Evolutionary conservation across 2,329 filamentous ascomycete species (phyloP).

Genomic region (Diaporthe capsici): DNA sequence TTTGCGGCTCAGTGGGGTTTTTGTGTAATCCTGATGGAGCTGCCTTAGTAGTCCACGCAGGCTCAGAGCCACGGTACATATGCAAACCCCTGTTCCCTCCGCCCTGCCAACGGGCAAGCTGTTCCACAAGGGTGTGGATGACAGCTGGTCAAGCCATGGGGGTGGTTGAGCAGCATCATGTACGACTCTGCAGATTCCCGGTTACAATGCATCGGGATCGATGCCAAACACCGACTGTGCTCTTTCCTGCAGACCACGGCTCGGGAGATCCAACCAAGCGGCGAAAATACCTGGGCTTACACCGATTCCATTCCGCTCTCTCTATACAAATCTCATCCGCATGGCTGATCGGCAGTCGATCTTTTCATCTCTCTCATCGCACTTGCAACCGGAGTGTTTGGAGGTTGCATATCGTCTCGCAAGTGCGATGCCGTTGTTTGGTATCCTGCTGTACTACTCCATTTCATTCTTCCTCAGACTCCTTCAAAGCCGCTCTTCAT

Average conservation of each 20-base stretch:
- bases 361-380: not conserved
- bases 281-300: not conserved
- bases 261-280: not conserved
- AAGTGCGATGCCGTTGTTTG: not conserved
- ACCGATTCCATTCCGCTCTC: not conserved
- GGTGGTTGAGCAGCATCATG: not conserved
- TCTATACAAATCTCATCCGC: not conserved
- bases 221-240: not conserved
- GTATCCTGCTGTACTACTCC: not conserved
- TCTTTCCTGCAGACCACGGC: not conserved
- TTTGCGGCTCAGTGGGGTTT: not conserved
- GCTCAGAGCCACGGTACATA: not conserved
- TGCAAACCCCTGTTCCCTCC: not conserved
- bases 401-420: not conserved
- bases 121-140: not conserved
- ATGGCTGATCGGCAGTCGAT: not conserved
- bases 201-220: not conserved
- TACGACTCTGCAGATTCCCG: not conserved
- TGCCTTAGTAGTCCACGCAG: not conserved
- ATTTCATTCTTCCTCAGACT: not conserved
- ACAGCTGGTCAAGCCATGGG: slow-evolving; percentile 6
- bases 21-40: not conserved
- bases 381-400: not conserved
- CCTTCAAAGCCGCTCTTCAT: too few relatives aligned
- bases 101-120: not conserved